These are phyloP conservation scores for Grigorovia yakushimaensis DNA, from an alignment of 805 yeast species.

Conservation along the genomic window DNA sequence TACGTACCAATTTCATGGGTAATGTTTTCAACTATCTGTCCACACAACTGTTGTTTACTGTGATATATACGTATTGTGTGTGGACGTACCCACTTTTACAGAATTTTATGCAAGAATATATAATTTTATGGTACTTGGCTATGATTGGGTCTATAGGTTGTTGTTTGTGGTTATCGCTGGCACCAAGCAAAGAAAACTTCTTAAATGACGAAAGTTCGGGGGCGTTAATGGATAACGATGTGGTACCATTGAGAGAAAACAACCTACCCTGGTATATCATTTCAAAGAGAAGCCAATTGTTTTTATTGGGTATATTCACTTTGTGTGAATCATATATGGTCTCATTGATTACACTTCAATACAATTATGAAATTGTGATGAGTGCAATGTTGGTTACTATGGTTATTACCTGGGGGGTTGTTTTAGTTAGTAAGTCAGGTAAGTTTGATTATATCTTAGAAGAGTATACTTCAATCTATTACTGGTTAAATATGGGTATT, in stretches of 20 bases:
- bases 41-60: slow-evolving; percentile 54
- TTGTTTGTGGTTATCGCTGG: slow-evolving; percentile 51
- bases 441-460: slow-evolving; percentile 19
- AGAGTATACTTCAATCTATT: slow-evolving; percentile 28
- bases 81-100: slow-evolving; percentile 14
- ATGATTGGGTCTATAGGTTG: slow-evolving; percentile 52
- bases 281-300: slow-evolving; percentile 27
- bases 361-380: slow-evolving; percentile 53
- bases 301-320: slow-evolving; percentile 58
- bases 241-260: background rate
- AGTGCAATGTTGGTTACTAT: slow-evolving; percentile 64
- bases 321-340: slow-evolving; percentile 62
- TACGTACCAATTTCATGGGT: slow-evolving; percentile 66
- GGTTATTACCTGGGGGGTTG: slow-evolving; percentile 65
- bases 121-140: slow-evolving; percentile 50
- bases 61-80: slow-evolving; percentile 27
- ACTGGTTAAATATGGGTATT: slow-evolving; percentile 40
- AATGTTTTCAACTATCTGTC: slow-evolving; percentile 69
- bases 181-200: slow-evolving; percentile 56
- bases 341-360: slow-evolving; percentile 55
- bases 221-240: background rate
- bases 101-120: slow-evolving; percentile 46
- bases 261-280: slow-evolving; percentile 25
- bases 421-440: slow-evolving; percentile 69
- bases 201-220: slow-evolving; percentile 5